phyloP scores from a whole-genome alignment of 1,284 basidiomycete genomes.

The Ceratobasidium sp. region DNA sequence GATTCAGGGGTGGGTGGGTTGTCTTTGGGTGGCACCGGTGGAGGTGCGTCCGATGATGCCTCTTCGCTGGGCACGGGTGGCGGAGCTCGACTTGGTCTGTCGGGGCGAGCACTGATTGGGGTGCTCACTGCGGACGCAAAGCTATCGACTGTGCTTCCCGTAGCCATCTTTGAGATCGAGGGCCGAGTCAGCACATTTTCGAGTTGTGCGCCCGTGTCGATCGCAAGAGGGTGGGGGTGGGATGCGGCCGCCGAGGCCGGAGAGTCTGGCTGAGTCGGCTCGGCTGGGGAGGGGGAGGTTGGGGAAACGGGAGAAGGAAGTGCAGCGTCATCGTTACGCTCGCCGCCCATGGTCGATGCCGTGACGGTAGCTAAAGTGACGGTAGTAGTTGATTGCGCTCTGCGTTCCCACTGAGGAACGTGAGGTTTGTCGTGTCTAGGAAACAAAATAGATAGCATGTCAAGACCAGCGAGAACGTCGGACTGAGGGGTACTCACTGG shows the following conservation, averaged over 20 bases:
- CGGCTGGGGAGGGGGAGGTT: not conserved
- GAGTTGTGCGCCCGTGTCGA: constrained; percentile 18
- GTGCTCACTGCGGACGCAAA: constrained; percentile 41
- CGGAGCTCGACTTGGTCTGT: constrained; percentile 15
- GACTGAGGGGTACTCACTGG: not conserved
- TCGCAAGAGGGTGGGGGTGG: constrained; percentile 16
- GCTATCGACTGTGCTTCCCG: constrained; percentile 34
- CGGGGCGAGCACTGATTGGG: constrained; percentile 36
- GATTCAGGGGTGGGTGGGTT: constrained; percentile 18
- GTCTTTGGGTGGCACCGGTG: constrained; percentile 38
- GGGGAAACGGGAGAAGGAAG: constrained; percentile 37
- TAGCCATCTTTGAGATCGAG: constrained; percentile 11
- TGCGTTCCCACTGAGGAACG: constrained; percentile 30
- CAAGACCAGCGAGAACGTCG: not conserved
- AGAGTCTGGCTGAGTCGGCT: not conserved
- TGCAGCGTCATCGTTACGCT: constrained; percentile 1
- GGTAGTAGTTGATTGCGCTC: constrained; percentile 1
- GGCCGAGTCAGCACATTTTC: constrained; percentile 11
- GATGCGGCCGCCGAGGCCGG: constrained; percentile 3
- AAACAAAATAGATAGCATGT: constrained; percentile 40
- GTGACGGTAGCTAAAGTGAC: constrained; percentile 24
- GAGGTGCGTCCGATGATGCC: constrained; percentile 22
- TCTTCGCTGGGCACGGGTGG: constrained; percentile 24
- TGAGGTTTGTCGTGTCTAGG: constrained; percentile 17
- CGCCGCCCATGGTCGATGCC: constrained; percentile 32